Evolutionary conservation across 345 rosid species (phyloP).

Genomic region (Euphorbia peplus): DNA sequence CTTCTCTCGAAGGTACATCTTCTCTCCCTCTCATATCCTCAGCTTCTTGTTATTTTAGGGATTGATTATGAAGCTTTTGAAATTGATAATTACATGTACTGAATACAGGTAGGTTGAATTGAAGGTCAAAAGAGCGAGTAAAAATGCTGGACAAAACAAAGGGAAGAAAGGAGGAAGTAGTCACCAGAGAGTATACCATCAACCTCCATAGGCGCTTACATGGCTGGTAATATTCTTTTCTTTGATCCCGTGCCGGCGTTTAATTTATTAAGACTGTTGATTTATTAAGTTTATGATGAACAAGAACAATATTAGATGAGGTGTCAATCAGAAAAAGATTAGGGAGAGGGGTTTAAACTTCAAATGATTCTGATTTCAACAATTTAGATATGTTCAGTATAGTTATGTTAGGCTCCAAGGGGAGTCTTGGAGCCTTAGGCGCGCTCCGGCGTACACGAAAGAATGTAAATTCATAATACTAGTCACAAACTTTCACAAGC

Average conservation of each 20-base stretch:
- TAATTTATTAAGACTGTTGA: neutral
- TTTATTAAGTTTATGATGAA: neutral
- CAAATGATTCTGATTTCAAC: neutral
- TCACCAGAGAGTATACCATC: conserved; percentile 79
- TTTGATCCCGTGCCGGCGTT: neutral
- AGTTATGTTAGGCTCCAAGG: too few relatives aligned
- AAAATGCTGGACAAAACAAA: conserved; percentile 61
- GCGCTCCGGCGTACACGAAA: too few relatives aligned
- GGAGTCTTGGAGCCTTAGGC: too few relatives aligned
- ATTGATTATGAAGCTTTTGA: neutral
- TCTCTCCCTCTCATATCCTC: too few relatives aligned
- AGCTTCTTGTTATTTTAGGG: neutral
- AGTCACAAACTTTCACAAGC: too few relatives aligned
- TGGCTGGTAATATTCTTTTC: conserved; percentile 49
- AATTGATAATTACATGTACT: neutral
- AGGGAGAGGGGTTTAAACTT: neutral
- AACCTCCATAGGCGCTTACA: conserved; percentile 85
- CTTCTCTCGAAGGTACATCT: too few relatives aligned
- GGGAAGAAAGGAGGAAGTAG: conserved; percentile 79
- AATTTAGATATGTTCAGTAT: neutral
- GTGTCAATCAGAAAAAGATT: neutral
- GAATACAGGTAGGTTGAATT: conserved; percentile 28
- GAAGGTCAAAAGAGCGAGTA: neutral
- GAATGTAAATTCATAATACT: too few relatives aligned
- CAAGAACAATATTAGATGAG: neutral